Conservation (phyloP, 805 yeast species). For the Millerozyma miso region DNA sequence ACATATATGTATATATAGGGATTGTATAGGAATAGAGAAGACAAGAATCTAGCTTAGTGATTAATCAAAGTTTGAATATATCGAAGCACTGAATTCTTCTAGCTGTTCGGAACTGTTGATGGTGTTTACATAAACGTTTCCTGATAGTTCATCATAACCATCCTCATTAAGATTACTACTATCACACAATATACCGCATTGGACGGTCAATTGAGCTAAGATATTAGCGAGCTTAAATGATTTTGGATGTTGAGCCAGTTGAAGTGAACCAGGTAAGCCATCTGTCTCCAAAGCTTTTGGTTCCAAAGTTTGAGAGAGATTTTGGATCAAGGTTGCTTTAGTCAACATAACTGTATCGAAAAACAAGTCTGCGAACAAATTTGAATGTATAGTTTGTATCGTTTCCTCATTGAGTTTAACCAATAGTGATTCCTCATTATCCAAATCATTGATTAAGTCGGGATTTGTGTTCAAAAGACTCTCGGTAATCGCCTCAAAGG, state of each 20-base stretch:
- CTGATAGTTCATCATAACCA: constrained; percentile 19
- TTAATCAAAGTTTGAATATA: constrained; percentile 71
- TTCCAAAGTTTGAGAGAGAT: constrained; percentile 25
- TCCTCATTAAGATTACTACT: constrained; percentile 31
- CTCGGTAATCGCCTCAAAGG: constrained; percentile 35
- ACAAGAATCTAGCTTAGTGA: too few species aligned
- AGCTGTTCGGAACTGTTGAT: constrained; percentile 50
- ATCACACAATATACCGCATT: constrained; percentile 50
- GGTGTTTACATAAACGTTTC: constrained; percentile 35
- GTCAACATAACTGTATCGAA: constrained; percentile 29
- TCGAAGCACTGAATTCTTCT: constrained; percentile 85
- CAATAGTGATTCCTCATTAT: constrained; percentile 32
- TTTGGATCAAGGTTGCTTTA: constrained; percentile 31
- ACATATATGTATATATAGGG: neutral
- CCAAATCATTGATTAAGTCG: constrained; percentile 33
- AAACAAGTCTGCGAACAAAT: constrained; percentile 27
- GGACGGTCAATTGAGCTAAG: constrained; percentile 65
- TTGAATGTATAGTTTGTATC: constrained; percentile 34
- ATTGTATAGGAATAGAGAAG: too few species aligned
- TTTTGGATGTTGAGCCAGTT: constrained; percentile 2
- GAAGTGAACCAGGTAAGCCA: constrained; percentile 6
- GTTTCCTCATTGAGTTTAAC: constrained; percentile 44
- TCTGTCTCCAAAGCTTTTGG: constrained; percentile 17
- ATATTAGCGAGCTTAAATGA: constrained; percentile 59
- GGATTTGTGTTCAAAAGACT: constrained; percentile 49